A percentile compares a stretch with the other conserved stretches of the same genome.
phyloP scores from a whole-genome alignment of 2,329 filamentous ascomycete genomes.

The Colletotrichum tanaceti region DNA sequence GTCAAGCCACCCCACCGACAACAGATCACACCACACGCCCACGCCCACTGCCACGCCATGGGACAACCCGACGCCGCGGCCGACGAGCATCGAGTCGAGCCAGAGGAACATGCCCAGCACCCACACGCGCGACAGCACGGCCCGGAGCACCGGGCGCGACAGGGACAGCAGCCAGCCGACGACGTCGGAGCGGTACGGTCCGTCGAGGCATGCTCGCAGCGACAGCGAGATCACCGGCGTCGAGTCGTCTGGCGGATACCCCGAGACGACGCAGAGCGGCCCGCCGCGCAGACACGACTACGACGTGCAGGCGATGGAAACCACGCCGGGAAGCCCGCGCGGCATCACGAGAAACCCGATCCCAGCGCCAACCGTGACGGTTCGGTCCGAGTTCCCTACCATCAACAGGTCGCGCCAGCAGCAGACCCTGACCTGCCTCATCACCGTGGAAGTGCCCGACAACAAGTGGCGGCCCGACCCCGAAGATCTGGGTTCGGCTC shows the following conservation, averaged over 20 bases:
- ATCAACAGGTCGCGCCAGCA: constrained; percentile 92
- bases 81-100: constrained; percentile 61
- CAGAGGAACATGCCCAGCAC: constrained; percentile 50
- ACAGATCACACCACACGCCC: constrained; percentile 62
- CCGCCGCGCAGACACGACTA: constrained; percentile 87
- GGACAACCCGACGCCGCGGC: constrained; percentile 71
- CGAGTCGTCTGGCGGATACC: constrained; percentile 82
- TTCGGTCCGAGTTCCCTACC: constrained; percentile 96
- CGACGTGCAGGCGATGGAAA: constrained; percentile 96
- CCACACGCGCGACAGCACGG: constrained; percentile 52
- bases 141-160: constrained; percentile 52
- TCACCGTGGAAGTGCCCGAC: constrained; percentile 94
- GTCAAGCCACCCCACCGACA: constrained; percentile 78
- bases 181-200: constrained; percentile 58
- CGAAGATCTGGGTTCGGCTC: constrained; percentile 76
- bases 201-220: constrained; percentile 73
- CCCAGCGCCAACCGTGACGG: constrained; percentile 88
- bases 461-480: constrained; percentile 89
- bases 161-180: constrained; percentile 63
- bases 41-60: constrained; percentile 75
- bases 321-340: constrained; percentile 79
- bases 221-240: constrained; percentile 82
- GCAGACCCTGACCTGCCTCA: constrained; percentile 91
- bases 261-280: constrained; percentile 77
- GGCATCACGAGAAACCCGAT: constrained; percentile 84